Evolutionary conservation across 108 stramenopile genomes (phyloP).

Genomic region (Chaetoceros tenuissimus): DNA sequence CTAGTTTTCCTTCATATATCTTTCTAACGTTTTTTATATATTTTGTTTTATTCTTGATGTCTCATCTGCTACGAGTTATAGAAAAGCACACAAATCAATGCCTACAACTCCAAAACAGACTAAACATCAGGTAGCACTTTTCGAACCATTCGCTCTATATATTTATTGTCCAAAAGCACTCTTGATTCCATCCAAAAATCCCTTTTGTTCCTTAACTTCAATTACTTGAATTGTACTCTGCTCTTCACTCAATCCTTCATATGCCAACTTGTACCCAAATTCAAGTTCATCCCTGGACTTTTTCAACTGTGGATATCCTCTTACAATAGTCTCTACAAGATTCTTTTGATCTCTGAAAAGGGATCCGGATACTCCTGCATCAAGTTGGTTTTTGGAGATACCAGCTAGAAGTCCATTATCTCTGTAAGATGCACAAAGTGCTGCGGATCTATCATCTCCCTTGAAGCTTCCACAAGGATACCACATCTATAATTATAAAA

Average conservation of each 20-base stretch:
- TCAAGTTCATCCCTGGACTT: slow-evolving; percentile 57
- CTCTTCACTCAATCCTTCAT: slow-evolving; percentile 53
- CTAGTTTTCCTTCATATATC: too few species aligned
- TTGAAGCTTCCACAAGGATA: slow-evolving; percentile 88
- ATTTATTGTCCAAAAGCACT: slow-evolving; percentile 45
- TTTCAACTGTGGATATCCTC: slow-evolving; percentile 67
- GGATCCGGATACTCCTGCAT: slow-evolving; percentile 60
- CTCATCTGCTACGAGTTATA: too few species aligned
- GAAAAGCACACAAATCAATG: background rate
- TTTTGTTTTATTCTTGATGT: too few species aligned
- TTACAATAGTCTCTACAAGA: slow-evolving; percentile 53
- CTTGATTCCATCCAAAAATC: slow-evolving; percentile 58
- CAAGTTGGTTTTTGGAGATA: slow-evolving; percentile 78
- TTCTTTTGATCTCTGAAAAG: slow-evolving; percentile 45
- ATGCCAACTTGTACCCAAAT: slow-evolving; percentile 77
- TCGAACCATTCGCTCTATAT: background rate
- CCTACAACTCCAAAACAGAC: background rate
- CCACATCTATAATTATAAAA: slow-evolving; percentile 49
- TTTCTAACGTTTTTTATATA: too few species aligned
- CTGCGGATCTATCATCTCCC: slow-evolving; percentile 76
- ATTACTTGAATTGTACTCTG: slow-evolving; percentile 50
- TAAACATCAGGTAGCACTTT: background rate
- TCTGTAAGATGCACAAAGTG: slow-evolving; percentile 43
- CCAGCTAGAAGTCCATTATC: slow-evolving; percentile 50
- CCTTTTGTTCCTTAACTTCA: slow-evolving; percentile 65